Evolutionary conservation across 1,284 basidiomycete genomes (phyloP).

Genomic region (Apiotrichum akiyoshidainum): DNA sequence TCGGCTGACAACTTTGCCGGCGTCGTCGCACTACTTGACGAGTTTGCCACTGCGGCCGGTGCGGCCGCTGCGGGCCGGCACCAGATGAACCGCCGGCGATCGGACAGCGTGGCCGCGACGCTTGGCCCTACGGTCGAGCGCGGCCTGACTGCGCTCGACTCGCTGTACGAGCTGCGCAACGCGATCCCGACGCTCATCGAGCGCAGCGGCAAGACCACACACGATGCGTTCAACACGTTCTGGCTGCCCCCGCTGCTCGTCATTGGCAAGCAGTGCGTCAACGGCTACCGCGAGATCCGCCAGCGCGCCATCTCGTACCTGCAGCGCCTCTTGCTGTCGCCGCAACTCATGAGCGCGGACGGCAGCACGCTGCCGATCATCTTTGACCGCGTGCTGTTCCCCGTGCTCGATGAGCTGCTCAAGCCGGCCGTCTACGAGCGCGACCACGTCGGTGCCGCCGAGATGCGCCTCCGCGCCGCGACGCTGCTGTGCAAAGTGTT

Average conservation of each 20-base stretch:
- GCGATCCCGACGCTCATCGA: constrained; percentile 61
- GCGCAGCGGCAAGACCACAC: constrained; percentile 39
- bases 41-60: constrained; percentile 75
- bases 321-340: constrained; percentile 81
- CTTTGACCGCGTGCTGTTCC: constrained; percentile 88
- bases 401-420: constrained; percentile 84
- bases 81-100: constrained; percentile 42
- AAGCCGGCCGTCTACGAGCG: constrained; percentile 75
- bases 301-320: constrained; percentile 78
- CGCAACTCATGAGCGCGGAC: constrained; percentile 61
- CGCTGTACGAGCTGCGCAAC: constrained; percentile 69
- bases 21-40: constrained; percentile 76
- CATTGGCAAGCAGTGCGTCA: constrained; percentile 79
- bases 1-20: constrained; percentile 76
- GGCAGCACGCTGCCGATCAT: constrained; percentile 70
- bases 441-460: constrained; percentile 82
- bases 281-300: constrained; percentile 78
- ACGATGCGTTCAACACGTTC: constrained; percentile 70
- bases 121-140: constrained; percentile 69
- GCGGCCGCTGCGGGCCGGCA: constrained; percentile 59
- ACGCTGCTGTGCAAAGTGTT: constrained; percentile 91
- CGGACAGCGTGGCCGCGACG: constrained; percentile 29
- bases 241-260: constrained; percentile 75
- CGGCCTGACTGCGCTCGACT: constrained; percentile 76
- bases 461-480: constrained; percentile 81